A percentile compares a stretch with the other conserved stretches of the same genome.
Conservation (phyloP, 495 filamentous ascomycete genomes). For the Lophium mytilinum region DNA sequence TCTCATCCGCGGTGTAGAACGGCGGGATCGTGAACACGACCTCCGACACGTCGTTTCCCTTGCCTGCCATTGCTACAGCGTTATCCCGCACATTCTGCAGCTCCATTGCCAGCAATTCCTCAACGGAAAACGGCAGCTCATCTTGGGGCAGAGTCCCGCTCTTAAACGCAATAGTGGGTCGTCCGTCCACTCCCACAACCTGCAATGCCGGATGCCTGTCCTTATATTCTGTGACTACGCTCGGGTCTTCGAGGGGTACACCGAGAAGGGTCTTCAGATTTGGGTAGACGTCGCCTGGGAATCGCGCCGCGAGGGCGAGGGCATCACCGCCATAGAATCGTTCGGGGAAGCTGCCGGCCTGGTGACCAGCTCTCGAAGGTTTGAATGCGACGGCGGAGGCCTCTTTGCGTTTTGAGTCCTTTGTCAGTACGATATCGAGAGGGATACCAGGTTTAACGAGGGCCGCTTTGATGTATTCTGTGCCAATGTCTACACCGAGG, state of each 20-base stretch:
- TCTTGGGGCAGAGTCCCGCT: constrained; percentile 60
- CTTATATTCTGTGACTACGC: constrained; percentile 57
- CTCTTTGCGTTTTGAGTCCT: constrained; percentile 97
- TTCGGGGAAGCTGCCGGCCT: constrained; percentile 65
- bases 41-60: constrained; percentile 63
- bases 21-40: constrained; percentile 86
- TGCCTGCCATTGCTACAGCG: constrained; percentile 77
- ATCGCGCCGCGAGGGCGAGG: constrained; percentile 74
- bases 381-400: constrained; percentile 89
- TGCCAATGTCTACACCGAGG: constrained; percentile 88
- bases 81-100: constrained; percentile 80
- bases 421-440: constrained; percentile 96
- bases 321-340: constrained; percentile 88
- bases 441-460: constrained; percentile 97
- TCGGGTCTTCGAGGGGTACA: constrained; percentile 45
- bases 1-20: constrained; percentile 86
- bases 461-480: constrained; percentile 93
- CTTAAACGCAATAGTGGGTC: constrained; percentile 66
- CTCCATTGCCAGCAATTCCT: constrained; percentile 96
- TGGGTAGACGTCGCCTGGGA: constrained; percentile 85
- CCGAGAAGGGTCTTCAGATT: constrained; percentile 87
- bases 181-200: constrained; percentile 46
- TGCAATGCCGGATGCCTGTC: constrained; percentile 63
- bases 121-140: constrained; percentile 69
- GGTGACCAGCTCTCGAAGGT: constrained; percentile 48